A percentile compares a stretch with the other conserved stretches of the same genome.
phyloP scores from a whole-genome alignment of 768 basidiomycete genomes.

The Rhodotorula taiwanensis region DNA sequence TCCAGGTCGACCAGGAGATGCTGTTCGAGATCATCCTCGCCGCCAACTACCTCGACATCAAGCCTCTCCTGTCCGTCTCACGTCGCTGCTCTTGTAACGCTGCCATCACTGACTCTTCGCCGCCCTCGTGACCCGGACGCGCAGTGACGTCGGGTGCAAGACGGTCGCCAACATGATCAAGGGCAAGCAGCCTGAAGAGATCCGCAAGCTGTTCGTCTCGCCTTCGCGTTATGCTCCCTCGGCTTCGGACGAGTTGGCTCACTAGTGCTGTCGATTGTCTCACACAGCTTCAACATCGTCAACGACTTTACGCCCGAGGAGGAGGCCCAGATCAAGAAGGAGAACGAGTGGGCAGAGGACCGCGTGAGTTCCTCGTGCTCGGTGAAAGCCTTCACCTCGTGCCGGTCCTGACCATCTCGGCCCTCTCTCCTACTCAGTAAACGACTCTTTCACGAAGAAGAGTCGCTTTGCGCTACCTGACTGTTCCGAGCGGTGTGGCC shows the following conservation, averaged over 20 bases:
- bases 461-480: no score
- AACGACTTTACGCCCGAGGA: slow-evolving; percentile 99
- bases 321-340: slow-evolving; percentile 99
- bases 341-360: slow-evolving; percentile 56
- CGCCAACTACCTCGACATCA: slow-evolving; percentile 99
- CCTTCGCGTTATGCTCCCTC: neutral
- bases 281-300: slow-evolving; percentile 40
- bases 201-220: slow-evolving; percentile 87
- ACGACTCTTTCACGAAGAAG: no score
- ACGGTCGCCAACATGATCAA: slow-evolving; percentile 99
- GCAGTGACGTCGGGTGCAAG: slow-evolving; percentile 93
- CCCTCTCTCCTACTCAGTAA: no score
- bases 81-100: no score
- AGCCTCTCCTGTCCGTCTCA: slow-evolving; percentile 76
- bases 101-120: neutral
- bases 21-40: slow-evolving; percentile 99
- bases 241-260: neutral
- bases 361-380: slow-evolving; percentile 13
- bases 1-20: slow-evolving; percentile 99
- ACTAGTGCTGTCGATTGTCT: neutral
- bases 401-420: no score
- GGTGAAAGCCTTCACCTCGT: no score
- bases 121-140: neutral
- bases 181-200: slow-evolving; percentile 99
- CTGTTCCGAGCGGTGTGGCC: no score